A percentile compares a stretch with the other conserved stretches of the same genome.
Conservation (phyloP, 345 rosid genomes). For the Lenwebbia sp. region DNA sequence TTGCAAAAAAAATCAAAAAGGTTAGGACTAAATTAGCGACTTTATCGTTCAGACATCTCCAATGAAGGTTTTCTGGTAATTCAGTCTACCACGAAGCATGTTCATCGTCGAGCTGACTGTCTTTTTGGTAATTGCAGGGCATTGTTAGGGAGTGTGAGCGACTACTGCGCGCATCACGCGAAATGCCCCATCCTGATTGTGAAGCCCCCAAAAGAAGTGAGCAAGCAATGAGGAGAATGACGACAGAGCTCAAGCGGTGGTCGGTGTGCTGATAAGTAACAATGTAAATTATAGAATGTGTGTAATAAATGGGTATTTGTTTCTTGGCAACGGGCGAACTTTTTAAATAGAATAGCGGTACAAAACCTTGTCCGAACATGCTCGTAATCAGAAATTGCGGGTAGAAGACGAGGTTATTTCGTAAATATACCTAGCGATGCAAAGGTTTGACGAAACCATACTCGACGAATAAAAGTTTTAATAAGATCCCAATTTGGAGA, state of each 20-base stretch:
- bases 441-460: background rate
- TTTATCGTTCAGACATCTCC: background rate
- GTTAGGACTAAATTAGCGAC: too few relatives aligned
- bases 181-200: conserved; percentile 62
- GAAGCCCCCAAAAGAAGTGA: conserved; percentile 31
- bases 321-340: background rate
- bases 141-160: conserved; percentile 70
- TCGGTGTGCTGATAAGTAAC: background rate
- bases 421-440: background rate
- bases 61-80: background rate
- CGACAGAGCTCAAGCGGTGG: background rate
- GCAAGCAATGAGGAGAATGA: background rate
- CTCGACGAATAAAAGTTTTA: background rate
- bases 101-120: background rate
- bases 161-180: conserved; percentile 62
- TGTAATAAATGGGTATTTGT: background rate
- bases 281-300: background rate
- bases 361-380: background rate
- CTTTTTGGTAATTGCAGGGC: conserved; percentile 30
- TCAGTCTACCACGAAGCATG: background rate
- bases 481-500: too few relatives aligned
- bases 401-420: background rate
- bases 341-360: background rate
- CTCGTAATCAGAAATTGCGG: background rate
- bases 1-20: too few relatives aligned